Conservation (phyloP, 768 basidiomycete species). For the Flagelloscypha sp. region DNA sequence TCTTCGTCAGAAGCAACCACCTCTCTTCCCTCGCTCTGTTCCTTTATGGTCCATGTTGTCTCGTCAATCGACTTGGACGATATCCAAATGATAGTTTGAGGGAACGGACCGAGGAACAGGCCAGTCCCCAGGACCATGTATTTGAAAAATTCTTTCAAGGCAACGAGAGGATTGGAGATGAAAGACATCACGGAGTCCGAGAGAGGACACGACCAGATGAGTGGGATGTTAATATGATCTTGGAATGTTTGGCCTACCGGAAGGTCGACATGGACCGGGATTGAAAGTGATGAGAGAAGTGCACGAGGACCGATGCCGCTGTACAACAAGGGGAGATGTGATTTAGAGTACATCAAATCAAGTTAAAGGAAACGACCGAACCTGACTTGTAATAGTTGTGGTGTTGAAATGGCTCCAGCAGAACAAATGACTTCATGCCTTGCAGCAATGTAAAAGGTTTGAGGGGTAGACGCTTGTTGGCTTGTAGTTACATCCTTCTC, state of each 20-base stretch:
- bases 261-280: no score
- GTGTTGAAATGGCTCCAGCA: slow-evolving; percentile 15
- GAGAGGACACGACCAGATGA: slow-evolving; percentile 24
- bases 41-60: slow-evolving; percentile 5
- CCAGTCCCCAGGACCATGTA: slow-evolving; percentile 27
- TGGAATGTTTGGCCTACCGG: no score
- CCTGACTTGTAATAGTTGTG: slow-evolving; percentile 18
- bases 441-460: no score
- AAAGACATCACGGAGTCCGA: slow-evolving; percentile 23
- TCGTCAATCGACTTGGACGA: slow-evolving; percentile 19
- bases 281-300: no score
- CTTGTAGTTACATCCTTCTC: no score
- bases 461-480: no score
- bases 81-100: slow-evolving; percentile 24
- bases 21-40: no score
- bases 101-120: slow-evolving; percentile 20
- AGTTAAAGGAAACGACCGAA: no score
- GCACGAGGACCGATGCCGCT: no score
- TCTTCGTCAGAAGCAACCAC: slow-evolving; percentile 13
- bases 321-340: no score
- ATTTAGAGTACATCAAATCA: no score
- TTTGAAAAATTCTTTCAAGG: slow-evolving; percentile 22
- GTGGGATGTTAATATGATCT: slow-evolving; percentile 29
- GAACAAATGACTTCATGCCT: slow-evolving; percentile 46
- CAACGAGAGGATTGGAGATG: slow-evolving; percentile 16